Percentiles rank a stretch among this genome's conserved stretches.
phyloP scores from a whole-genome alignment of 805 yeast genomes.

The Candida tallmaniae region DNA sequence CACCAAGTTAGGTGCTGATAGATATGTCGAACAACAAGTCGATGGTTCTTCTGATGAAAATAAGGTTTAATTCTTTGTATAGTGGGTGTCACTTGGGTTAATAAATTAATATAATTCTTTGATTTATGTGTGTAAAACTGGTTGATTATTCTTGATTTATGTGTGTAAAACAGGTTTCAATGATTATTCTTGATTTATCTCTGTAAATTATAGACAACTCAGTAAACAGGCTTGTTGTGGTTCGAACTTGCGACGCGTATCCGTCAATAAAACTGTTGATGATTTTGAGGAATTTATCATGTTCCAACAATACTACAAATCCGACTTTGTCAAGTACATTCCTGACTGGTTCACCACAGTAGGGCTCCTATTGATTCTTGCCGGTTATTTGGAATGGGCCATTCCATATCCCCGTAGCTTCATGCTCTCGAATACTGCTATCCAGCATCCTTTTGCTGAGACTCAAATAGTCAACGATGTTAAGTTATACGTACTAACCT shows the following conservation, averaged over 20 bases:
- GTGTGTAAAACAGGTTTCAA: no score
- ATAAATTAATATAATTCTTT: no score
- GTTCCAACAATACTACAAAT: conserved; percentile 8
- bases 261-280: no score
- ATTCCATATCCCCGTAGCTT: conserved; percentile 28
- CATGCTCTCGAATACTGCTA: conserved; percentile 20
- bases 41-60: conserved; percentile 12
- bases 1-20: conserved; percentile 36
- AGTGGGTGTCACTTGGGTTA: no score
- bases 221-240: no score
- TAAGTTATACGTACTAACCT: conserved; percentile 25
- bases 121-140: no score
- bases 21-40: conserved; percentile 21
- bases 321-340: conserved; percentile 12
- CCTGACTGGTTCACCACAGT: conserved; percentile 25
- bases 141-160: no score
- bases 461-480: conserved; percentile 27
- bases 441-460: conserved; percentile 28
- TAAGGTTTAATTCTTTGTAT: conserved; percentile 9
- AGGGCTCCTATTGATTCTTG: conserved; percentile 13
- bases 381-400: conserved; percentile 19
- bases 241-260: no score
- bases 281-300: no score
- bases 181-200: no score
- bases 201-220: no score